These are phyloP conservation scores for Microdochium paspali DNA, from an alignment of 2,329 filamentous ascomycete species.

Conservation along the genomic window DNA sequence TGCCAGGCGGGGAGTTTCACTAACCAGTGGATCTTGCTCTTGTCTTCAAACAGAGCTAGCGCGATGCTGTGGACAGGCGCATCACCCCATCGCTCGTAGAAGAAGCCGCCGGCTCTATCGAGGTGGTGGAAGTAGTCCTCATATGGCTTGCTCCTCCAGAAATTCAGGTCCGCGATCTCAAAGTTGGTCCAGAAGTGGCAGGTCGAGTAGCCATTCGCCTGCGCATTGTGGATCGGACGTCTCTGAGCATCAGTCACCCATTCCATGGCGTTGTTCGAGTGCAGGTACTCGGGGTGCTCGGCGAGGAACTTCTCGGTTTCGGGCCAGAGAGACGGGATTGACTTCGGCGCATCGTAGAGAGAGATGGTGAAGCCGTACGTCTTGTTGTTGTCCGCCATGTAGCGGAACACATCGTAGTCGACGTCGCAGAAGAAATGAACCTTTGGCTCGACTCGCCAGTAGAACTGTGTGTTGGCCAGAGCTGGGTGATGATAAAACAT, in stretches of 20 bases:
- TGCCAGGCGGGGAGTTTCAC: conserved; percentile 19
- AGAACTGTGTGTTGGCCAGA: conserved; percentile 73
- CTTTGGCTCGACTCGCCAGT: conserved; percentile 98
- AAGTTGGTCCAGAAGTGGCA: conserved; percentile 99
- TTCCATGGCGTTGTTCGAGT: conserved; percentile 73
- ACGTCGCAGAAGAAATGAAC: conserved; percentile 99
- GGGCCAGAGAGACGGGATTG: conserved; percentile 87
- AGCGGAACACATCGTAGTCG: conserved; percentile 97
- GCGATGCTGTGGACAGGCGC: conserved; percentile 94
- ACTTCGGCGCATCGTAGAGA: conserved; percentile 84
- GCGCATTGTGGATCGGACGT: conserved; percentile 68
- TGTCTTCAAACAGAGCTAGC: conserved; percentile 84
- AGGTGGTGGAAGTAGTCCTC: conserved; percentile 95
- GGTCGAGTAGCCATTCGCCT: conserved; percentile 89
- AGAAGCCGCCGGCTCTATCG: conserved; percentile 91
- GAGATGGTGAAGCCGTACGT: conserved; percentile 99
- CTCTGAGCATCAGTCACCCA: conserved; percentile 76
- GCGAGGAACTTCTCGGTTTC: conserved; percentile 86
- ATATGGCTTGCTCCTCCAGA: conserved; percentile 85
- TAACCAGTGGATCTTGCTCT: conserved; percentile 85
- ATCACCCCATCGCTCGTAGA: conserved; percentile 98
- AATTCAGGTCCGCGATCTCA: conserved; percentile 86
- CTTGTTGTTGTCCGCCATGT: conserved; percentile 97
- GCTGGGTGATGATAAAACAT: conserved; percentile 96
- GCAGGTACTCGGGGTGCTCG: conserved; percentile 71